Conservation (phyloP, 2,329 filamentous ascomycete species). For the Cladosporium sp. region DNA sequence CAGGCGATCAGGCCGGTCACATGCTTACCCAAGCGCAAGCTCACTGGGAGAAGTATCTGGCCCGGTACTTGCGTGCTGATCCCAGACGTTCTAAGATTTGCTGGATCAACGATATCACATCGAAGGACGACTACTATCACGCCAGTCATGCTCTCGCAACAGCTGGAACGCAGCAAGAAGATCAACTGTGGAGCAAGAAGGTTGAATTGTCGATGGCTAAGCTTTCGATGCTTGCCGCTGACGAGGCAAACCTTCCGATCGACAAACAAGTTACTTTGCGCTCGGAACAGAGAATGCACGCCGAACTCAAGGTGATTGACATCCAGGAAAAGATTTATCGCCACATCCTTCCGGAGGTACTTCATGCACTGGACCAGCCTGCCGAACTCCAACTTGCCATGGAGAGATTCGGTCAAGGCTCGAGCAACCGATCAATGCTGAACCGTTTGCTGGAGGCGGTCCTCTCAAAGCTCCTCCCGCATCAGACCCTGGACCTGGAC, state of each 20-base stretch:
- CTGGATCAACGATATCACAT: conserved; percentile 91
- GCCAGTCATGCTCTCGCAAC: conserved; percentile 68
- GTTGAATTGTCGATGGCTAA: conserved; percentile 89
- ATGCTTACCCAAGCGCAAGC: conserved; percentile 63
- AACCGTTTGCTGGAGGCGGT: conserved; percentile 66
- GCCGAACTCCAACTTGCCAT: conserved; percentile 74
- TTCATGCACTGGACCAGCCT: conserved; percentile 71
- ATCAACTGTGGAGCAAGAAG: conserved; percentile 87
- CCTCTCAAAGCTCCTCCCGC: conserved; percentile 65
- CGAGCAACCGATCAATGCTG: conserved; percentile 55
- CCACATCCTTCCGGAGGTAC: conserved; percentile 63
- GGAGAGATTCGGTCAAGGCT: conserved; percentile 52
- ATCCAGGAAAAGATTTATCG: conserved; percentile 77
- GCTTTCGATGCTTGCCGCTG: conserved; percentile 64
- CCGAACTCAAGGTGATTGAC: conserved; percentile 64
- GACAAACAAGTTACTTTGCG: conserved; percentile 14
- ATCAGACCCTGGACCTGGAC: conserved; percentile 60
- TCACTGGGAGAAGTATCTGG: conserved; percentile 66
- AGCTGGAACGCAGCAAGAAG: conserved; percentile 67
- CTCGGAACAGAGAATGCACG: conserved; percentile 9
- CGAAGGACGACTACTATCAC: conserved; percentile 68
- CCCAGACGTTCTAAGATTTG: conserved; percentile 71
- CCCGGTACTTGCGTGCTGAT: conserved; percentile 70
- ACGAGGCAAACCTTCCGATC: conserved; percentile 26
- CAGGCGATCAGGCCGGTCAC: conserved; percentile 53